Evolutionary conservation across 805 yeast species (phyloP).

Genomic region (Kodamaea hsintzibuensis): DNA sequence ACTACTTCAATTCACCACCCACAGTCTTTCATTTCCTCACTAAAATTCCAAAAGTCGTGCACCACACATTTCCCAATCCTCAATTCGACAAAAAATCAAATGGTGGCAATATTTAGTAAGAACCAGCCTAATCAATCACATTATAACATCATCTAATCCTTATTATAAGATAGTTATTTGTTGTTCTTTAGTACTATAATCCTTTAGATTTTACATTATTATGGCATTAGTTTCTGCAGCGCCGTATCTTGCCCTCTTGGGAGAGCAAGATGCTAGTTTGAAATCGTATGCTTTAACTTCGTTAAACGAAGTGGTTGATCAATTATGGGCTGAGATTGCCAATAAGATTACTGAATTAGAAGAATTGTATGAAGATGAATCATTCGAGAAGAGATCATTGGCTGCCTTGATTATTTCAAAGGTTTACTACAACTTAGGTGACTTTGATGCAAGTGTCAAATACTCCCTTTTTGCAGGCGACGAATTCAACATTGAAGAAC

Average conservation of each 20-base stretch:
- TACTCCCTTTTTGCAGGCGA: constrained; percentile 85
- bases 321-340: constrained; percentile 96
- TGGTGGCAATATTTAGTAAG: not conserved
- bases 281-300: constrained; percentile 84
- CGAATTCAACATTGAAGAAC: constrained; percentile 71
- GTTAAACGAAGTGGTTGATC: constrained; percentile 80
- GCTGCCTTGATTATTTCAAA: constrained; percentile 94
- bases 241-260: constrained; percentile 84
- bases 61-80: not conserved
- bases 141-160: not conserved
- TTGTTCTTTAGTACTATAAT: not conserved
- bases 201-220: not conserved
- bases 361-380: constrained; percentile 82
- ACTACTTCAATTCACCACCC: not conserved
- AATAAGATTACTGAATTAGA: constrained; percentile 86
- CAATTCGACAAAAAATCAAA: not conserved
- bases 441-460: constrained; percentile 85
- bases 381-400: constrained; percentile 71
- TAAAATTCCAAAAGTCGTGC: not conserved
- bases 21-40: not conserved
- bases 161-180: not conserved
- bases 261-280: constrained; percentile 75
- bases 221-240: constrained; percentile 83
- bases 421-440: constrained; percentile 88
- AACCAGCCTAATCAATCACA: not conserved